Percentiles rank a stretch among this genome's conserved stretches.
These are phyloP conservation scores for Rugonectria rugulosa DNA, from an alignment of 2,329 filamentous ascomycete genomes.

Conservation along the genomic window DNA sequence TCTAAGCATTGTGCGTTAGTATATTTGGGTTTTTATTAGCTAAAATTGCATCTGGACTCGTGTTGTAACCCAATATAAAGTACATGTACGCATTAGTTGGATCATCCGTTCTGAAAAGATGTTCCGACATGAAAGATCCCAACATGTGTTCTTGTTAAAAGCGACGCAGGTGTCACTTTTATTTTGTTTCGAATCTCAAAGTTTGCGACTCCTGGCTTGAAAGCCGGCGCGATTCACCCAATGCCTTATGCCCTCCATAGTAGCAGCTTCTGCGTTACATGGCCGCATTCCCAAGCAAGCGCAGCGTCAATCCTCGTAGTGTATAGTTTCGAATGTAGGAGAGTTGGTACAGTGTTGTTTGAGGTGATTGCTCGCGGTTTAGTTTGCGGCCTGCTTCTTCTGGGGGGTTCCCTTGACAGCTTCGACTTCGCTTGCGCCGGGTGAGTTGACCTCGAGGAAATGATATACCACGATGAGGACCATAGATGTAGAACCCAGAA, in stretches of 20 bases:
- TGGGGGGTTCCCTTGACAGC: conserved; percentile 19
- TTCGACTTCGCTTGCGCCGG: conserved; percentile 15
- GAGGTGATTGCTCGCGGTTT: not conserved
- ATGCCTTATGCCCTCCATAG: not conserved
- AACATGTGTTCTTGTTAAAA: no score
- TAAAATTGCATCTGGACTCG: no score
- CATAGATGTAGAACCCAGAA: conserved; percentile 90
- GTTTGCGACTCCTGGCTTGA: no score
- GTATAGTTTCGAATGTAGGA: conserved; percentile 1
- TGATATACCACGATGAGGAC: conserved; percentile 94
- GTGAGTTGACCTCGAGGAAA: conserved; percentile 91
- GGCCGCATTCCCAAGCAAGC: not conserved
- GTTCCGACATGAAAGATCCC: no score
- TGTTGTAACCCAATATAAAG: no score
- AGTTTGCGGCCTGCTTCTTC: conserved; percentile 29
- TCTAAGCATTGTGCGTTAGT: no score
- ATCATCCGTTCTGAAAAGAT: no score
- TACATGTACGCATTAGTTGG: no score
- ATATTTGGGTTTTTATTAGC: no score
- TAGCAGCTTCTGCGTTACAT: not conserved
- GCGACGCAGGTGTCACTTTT: no score
- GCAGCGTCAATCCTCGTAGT: conserved; percentile 4
- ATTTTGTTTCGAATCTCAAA: no score
- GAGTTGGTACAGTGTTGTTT: not conserved
- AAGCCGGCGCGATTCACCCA: not conserved